Evolutionary conservation across 1,284 basidiomycete species (phyloP).

Genomic region (Trichosporon ovoides): DNA sequence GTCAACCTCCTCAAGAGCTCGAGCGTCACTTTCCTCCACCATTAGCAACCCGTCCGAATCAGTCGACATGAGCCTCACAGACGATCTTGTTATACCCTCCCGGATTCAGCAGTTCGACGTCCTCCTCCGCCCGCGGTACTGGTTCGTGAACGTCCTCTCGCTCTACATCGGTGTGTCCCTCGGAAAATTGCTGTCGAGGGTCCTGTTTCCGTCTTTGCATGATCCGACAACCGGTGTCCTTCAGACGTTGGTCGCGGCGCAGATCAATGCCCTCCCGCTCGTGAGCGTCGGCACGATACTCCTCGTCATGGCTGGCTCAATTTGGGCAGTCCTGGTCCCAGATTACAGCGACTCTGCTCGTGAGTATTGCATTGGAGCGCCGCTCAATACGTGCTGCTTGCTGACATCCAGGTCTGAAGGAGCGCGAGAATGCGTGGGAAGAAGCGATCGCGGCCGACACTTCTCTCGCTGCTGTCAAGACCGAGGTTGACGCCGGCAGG

Average conservation of each 20-base stretch:
- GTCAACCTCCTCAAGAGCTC: too few species aligned
- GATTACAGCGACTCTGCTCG: neutral
- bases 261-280: neutral
- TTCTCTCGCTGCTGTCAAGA: neutral
- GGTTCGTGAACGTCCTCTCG: neutral
- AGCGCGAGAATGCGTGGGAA: neutral
- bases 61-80: neutral
- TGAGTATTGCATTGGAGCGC: neutral
- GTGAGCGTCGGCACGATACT: neutral
- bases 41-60: too few species aligned
- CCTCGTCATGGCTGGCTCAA: neutral
- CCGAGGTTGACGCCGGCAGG: neutral
- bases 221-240: neutral
- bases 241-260: neutral
- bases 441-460: neutral
- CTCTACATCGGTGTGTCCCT: neutral
- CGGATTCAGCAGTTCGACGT: neutral
- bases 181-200: neutral
- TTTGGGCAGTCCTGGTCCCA: neutral
- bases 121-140: neutral
- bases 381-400: neutral
- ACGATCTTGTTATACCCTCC: constrained; percentile 2
- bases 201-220: neutral
- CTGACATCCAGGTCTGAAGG: neutral
- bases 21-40: too few species aligned